Base-by-base conservation (phyloP, 305 asterid species). In the Stenogyne calaminthoides region DNA sequence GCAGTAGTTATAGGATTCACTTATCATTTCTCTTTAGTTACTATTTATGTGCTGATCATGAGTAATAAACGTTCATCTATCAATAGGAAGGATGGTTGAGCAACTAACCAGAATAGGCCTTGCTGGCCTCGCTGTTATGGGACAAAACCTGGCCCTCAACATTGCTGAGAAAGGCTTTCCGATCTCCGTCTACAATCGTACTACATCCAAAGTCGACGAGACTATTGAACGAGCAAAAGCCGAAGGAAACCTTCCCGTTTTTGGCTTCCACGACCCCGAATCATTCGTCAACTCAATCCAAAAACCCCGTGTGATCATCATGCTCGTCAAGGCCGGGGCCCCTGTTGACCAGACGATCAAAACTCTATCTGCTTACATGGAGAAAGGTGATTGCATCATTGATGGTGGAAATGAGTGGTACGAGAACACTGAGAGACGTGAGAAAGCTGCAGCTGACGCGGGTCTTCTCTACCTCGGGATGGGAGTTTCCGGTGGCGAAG, bases 91-190 rank as follows among this genome's bases (percentile, higher is more conserved):
- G 52, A 87, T 87, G 89, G 89, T 86, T 22, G 77, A 64, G 46
- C 77, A 84, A 70, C 80, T 61, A 73, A 87, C 74, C 56, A 87
- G 91, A 81, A 87, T 86, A 12, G 91, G 91, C 70, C 91, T 86
- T 47, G 91, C 89, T 63, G 91, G 91, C 56, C 83, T 87, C 14
- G 91, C 91, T 60, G 91, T 87, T 37, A 87, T 87, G 89, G 89
- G 91, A 22, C 91, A 87, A 62, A 86, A 86, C 67, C 91, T 93
- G 16, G 98, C 97, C 78, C 97, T 93, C 77, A 93, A 93, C 86
- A 93, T 93, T 54, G 98, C 98, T 6, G 97, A 89, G 80, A 93
- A 93, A 89, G 98, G 98, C 65, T 93, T 93, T 47, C 96, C 91
- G 9, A 87, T 87, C 60, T 87, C 92, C 0, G 89, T 87, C 46